Conservation (phyloP, 2,329 filamentous ascomycete genomes). For the Aspergillus hortae region DNA sequence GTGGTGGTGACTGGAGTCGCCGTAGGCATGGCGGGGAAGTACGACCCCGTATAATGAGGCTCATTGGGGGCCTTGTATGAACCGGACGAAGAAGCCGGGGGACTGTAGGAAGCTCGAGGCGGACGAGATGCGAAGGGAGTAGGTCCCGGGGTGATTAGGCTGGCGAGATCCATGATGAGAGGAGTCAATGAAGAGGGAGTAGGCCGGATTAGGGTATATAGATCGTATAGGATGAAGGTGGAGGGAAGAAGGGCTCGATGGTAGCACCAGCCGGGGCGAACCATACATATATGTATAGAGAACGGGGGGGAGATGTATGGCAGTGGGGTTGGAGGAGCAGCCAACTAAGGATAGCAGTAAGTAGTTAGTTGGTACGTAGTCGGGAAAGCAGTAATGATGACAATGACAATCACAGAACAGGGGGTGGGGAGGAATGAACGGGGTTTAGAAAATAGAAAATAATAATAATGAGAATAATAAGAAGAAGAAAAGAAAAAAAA, state of each 20-base stretch:
- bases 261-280: neutral
- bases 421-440: constrained; percentile 8
- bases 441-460: constrained; percentile 18
- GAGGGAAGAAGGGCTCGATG: neutral
- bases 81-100: constrained; percentile 10
- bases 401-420: constrained; percentile 5
- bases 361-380: neutral
- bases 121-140: constrained; percentile 15
- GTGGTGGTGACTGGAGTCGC: neutral
- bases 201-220: constrained; percentile 4
- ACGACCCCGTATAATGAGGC: constrained; percentile 15
- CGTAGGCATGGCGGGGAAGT: constrained; percentile 18
- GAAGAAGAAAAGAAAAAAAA: neutral
- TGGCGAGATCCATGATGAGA: constrained; percentile 34
- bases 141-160: constrained; percentile 26
- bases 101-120: constrained; percentile 15
- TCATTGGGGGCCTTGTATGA: constrained; percentile 21
- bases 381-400: neutral
- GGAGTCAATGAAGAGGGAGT: constrained; percentile 1
- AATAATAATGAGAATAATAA: neutral
- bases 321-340: constrained; percentile 9
- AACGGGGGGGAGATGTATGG: constrained; percentile 1
- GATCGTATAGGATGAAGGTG: constrained; percentile 1
- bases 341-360: neutral
- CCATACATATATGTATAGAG: constrained; percentile 8